Percentiles rank a stretch among this genome's conserved stretches.
phyloP scores from a whole-genome alignment of 2,329 filamentous ascomycete genomes.

The Alternaria triticimaculans region DNA sequence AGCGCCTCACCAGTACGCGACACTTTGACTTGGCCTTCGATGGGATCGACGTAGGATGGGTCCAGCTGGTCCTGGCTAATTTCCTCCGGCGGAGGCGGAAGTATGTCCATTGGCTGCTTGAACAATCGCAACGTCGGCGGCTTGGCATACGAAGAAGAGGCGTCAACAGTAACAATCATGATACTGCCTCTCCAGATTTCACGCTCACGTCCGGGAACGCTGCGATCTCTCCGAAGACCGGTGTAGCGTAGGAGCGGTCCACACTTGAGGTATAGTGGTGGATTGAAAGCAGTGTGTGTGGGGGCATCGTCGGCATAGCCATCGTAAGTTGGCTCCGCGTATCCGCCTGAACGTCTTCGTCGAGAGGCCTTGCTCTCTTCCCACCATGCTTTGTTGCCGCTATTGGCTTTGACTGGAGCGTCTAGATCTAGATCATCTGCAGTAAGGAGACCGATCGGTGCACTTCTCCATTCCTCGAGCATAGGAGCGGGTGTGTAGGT shows the following conservation, averaged over 20 bases:
- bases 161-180: constrained; percentile 93
- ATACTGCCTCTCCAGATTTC: constrained; percentile 93
- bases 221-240: constrained; percentile 72
- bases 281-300: constrained; percentile 77
- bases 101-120: constrained; percentile 80
- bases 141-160: constrained; percentile 81
- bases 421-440: constrained; percentile 54
- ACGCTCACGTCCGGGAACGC: constrained; percentile 58
- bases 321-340: constrained; percentile 62
- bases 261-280: constrained; percentile 83
- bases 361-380: constrained; percentile 63
- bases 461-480: constrained; percentile 63
- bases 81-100: constrained; percentile 77
- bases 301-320: constrained; percentile 71
- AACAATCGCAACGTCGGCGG: constrained; percentile 82
- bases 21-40: constrained; percentile 85
- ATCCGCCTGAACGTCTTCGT: constrained; percentile 45
- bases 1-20: constrained; percentile 84
- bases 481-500: constrained; percentile 65
- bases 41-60: constrained; percentile 85
- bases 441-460: constrained; percentile 48
- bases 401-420: constrained; percentile 34
- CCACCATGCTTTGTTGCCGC: constrained; percentile 71
- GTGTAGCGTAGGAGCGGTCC: constrained; percentile 90
- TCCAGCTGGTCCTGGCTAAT: constrained; percentile 69